Evolutionary conservation across 106 monocot species (phyloP), one percentile per base, ranked within the genome.

Genomic region (Acorus gramineus): DNA sequence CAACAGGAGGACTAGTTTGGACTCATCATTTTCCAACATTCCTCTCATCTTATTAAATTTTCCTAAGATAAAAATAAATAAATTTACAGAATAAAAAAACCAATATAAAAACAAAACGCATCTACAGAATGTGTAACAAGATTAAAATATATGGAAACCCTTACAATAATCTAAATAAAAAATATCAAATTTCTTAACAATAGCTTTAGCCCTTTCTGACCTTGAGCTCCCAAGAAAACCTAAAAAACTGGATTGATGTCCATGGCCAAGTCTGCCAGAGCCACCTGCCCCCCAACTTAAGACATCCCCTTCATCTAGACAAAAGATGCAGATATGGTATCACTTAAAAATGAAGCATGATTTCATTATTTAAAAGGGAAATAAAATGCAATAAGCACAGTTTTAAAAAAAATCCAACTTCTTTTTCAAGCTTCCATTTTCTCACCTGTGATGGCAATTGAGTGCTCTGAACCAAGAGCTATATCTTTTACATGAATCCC

Each of bases 191-290:
- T 28, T 28, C 0, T 28, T 28, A 28, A 28, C 28, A 28, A 28
- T 28, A 28, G 28, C 28, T 28, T 28, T 28, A 28, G 28, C 28
- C 28, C 28, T 28, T 53, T 3, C 48, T 52, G 63, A 96, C 90
- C 90, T 96, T 82, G 85, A 79, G 63, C 69, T 77, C 52, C 63
- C 50, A 50, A 74, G 78, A 53, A 96, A 80, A 61, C 90, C 87
- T 5, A 96, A 67, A 55, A 96, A 70, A 60, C 73, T 84, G 42
- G 86, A 85, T 68, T 68, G 74, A 63, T 80, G 75, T 53, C 84
- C 95, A 85, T 90, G 95, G 76, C 95, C 95, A 78, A 96, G 86
- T 74, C 87, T 96, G 8, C 95, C 95, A 82, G 76, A 69, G 51
- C 73, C 72, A 68, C 87, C 95, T 55, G 84, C 84, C 63, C 95